Percentiles rank a stretch among this genome's conserved stretches.
phyloP scores from a whole-genome alignment of 169 alveolate species.

The Plasmodium coatneyi region DNA sequence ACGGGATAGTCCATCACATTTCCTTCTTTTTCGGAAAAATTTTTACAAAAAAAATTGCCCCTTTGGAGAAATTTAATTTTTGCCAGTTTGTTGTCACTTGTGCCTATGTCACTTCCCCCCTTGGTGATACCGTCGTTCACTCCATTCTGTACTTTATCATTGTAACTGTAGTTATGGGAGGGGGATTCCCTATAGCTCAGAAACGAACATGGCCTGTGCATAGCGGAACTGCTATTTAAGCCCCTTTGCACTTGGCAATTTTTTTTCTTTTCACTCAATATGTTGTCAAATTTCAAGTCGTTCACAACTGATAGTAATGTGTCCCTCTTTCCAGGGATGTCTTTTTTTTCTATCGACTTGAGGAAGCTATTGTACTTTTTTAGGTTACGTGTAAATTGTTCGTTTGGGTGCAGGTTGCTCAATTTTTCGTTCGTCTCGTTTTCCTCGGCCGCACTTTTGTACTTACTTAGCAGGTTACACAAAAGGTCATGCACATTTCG shows the following conservation, averaged over 20 bases:
- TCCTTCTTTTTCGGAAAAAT: background rate
- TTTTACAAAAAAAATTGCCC: background rate
- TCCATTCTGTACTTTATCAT: background rate
- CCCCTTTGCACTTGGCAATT: conserved; percentile 12
- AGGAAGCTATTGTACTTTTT: conserved; percentile 25
- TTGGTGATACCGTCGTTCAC: background rate
- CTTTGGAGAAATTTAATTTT: conserved; percentile 1
- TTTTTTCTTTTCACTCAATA: conserved; percentile 42
- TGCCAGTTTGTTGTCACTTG: background rate
- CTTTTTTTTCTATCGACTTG: conserved; percentile 13
- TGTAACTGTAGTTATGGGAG: background rate
- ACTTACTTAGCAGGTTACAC: conserved; percentile 30
- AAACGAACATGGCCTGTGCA: background rate
- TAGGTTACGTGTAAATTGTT: background rate
- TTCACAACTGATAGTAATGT: conserved; percentile 18
- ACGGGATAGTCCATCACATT: background rate
- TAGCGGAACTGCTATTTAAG: background rate
- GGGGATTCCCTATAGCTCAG: background rate
- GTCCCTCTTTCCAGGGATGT: conserved; percentile 11
- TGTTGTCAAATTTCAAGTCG: conserved; percentile 43
- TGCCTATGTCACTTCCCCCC: background rate
- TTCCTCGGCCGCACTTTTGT: background rate
- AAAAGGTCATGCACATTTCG: background rate
- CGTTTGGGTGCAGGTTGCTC: background rate
- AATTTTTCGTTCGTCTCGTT: background rate